A percentile compares a stretch with the other conserved stretches of the same genome.
These are phyloP conservation scores for Podila minutissima DNA, from an alignment of 192 early-diverging fungal species.

Conservation along the genomic window DNA sequence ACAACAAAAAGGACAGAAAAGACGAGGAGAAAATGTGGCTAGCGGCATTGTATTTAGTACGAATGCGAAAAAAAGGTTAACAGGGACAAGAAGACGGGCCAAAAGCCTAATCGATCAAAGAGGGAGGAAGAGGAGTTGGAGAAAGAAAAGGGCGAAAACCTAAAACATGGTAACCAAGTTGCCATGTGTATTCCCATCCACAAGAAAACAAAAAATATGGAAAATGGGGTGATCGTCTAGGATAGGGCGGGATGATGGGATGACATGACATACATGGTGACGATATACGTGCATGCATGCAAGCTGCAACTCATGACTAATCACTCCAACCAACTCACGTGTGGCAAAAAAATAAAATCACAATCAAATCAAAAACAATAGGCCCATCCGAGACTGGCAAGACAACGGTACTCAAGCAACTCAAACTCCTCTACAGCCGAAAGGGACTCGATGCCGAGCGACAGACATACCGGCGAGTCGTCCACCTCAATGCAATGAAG, in stretches of 20 bases:
- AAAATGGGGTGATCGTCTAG: not conserved
- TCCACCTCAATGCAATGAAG: slow-evolving; percentile 47
- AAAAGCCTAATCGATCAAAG: not conserved
- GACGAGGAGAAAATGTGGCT: not conserved
- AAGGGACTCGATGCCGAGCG: slow-evolving; percentile 49
- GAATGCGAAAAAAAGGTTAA: not conserved
- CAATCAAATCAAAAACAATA: not conserved
- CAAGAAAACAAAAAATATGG: not conserved
- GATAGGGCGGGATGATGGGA: too few species aligned
- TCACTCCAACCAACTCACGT: not conserved
- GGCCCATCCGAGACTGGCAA: slow-evolving; percentile 69
- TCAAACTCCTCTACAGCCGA: slow-evolving; percentile 29
- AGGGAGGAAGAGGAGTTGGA: too few species aligned
- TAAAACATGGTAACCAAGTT: too few species aligned
- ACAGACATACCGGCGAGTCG: slow-evolving; percentile 40
- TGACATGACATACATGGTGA: too few species aligned
- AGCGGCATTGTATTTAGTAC: not conserved
- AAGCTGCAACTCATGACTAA: not conserved
- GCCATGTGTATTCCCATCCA: not conserved
- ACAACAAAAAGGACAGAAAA: too few species aligned
- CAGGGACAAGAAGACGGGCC: not conserved
- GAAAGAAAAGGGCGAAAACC: too few species aligned
- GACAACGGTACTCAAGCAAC: slow-evolving; percentile 56
- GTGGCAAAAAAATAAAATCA: not conserved
- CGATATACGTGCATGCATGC: not conserved